Evolutionary conservation across 305 asterid genomes (phyloP).

Genomic region (Solanum hybrid): DNA sequence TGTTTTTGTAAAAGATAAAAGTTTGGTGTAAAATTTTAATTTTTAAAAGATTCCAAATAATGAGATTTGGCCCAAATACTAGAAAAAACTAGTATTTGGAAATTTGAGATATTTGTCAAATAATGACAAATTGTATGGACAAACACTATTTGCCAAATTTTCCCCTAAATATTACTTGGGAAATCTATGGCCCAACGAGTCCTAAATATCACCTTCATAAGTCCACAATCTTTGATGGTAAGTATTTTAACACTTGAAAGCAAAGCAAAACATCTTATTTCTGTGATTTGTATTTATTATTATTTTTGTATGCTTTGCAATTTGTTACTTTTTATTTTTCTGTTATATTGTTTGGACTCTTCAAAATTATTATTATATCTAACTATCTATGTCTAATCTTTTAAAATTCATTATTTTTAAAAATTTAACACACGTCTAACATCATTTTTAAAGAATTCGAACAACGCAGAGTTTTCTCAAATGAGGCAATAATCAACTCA

Average conservation of each 20-base stretch:
- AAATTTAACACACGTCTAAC: background rate
- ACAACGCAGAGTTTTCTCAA: background rate
- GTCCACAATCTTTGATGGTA: background rate
- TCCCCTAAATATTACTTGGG: too few species aligned
- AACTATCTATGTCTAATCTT: background rate
- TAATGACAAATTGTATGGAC: too few species aligned
- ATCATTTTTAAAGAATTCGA: background rate
- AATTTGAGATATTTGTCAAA: too few species aligned
- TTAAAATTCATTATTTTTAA: rapidly evolving
- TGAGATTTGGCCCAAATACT: too few species aligned
- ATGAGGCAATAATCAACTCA: background rate
- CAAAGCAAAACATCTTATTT: background rate
- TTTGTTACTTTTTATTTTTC: background rate
- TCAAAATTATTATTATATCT: background rate
- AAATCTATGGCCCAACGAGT: too few species aligned
- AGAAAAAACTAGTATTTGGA: too few species aligned
- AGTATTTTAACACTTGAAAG: background rate
- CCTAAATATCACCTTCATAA: background rate
- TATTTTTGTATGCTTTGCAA: background rate
- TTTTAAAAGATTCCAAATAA: too few species aligned
- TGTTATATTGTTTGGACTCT: background rate
- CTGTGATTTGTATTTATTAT: background rate
- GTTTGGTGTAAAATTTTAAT: too few species aligned
- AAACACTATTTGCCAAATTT: too few species aligned
- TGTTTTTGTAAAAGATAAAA: too few species aligned